A percentile compares a stretch with the other conserved stretches of the same genome.
Evolutionary conservation across 192 early-diverging fungal genomes (phyloP).

Genomic region (Coemansia sp.): DNA sequence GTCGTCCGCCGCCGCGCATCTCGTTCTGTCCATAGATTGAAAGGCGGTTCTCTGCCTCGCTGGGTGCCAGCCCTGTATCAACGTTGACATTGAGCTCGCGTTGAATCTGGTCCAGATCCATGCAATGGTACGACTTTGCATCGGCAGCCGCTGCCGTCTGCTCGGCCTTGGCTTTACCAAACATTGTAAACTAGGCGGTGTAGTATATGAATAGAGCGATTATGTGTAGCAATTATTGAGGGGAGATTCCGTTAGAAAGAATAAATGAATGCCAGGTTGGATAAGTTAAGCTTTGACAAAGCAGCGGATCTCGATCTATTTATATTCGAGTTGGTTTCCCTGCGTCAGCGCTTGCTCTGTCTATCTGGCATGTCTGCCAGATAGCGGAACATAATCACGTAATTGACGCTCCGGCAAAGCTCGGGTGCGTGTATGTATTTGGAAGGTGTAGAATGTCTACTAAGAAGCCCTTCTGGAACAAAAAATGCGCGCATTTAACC

Average conservation of each 20-base stretch:
- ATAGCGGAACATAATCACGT: slow-evolving; percentile 1
- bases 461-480: slow-evolving; percentile 5
- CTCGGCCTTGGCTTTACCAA: slow-evolving; percentile 8
- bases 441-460: neutral
- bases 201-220: neutral
- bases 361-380: neutral
- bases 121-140: slow-evolving; percentile 45
- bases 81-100: slow-evolving; percentile 26
- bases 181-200: slow-evolving; percentile 11
- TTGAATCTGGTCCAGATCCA: slow-evolving; percentile 17
- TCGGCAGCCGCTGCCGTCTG: neutral
- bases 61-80: slow-evolving; percentile 47
- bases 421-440: neutral
- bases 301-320: too few relatives aligned
- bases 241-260: too few relatives aligned
- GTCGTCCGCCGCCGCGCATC: slow-evolving; percentile 63
- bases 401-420: neutral
- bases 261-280: too few relatives aligned
- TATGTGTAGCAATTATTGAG: slow-evolving; percentile 6
- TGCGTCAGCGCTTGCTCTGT: neutral
- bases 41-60: slow-evolving; percentile 41
- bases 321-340: too few relatives aligned
- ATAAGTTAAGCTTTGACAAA: too few relatives aligned
- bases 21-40: slow-evolving; percentile 58
- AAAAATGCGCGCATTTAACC: neutral